These are phyloP conservation scores for Ophiocordyceps sinensis DNA, from an alignment of 2,329 filamentous ascomycete genomes.

Conservation along the genomic window DNA sequence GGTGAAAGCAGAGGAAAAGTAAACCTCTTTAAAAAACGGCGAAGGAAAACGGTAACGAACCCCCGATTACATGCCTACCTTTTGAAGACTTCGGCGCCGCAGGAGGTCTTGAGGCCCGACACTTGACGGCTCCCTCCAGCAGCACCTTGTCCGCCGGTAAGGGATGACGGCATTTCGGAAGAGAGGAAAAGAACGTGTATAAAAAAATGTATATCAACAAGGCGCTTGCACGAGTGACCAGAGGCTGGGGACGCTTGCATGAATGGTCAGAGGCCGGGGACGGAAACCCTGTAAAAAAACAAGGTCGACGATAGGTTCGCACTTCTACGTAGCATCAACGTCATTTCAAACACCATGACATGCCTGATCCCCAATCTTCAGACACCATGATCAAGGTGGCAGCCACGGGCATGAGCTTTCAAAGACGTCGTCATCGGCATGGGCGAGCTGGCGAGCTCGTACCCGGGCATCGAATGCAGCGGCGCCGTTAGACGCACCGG, in stretches of 20 bases:
- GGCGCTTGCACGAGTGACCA: no score
- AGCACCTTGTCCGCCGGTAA: background rate
- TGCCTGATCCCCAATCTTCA: no score
- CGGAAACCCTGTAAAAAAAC: background rate
- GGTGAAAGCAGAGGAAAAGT: no score
- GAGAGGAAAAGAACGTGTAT: background rate
- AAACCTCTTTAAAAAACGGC: no score
- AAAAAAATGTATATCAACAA: background rate
- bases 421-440: constrained; percentile 29
- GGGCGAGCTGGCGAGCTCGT: constrained; percentile 19
- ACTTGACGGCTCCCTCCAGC: background rate
- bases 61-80: no score
- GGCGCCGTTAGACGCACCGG: constrained; percentile 36
- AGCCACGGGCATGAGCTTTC: constrained; percentile 30
- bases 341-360: no score
- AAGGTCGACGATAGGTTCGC: constrained; percentile 3
- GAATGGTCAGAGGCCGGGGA: background rate
- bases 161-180: background rate
- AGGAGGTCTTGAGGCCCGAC: background rate
- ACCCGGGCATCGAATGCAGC: constrained; percentile 25
- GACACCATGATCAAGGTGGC: constrained; percentile 28
- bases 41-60: no score
- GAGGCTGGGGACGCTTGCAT: background rate
- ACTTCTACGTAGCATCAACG: constrained; percentile 4
- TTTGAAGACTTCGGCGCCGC: no score